phyloP scores from a whole-genome alignment of 139 green algal genomes.

The Micromonas commoda region DNA sequence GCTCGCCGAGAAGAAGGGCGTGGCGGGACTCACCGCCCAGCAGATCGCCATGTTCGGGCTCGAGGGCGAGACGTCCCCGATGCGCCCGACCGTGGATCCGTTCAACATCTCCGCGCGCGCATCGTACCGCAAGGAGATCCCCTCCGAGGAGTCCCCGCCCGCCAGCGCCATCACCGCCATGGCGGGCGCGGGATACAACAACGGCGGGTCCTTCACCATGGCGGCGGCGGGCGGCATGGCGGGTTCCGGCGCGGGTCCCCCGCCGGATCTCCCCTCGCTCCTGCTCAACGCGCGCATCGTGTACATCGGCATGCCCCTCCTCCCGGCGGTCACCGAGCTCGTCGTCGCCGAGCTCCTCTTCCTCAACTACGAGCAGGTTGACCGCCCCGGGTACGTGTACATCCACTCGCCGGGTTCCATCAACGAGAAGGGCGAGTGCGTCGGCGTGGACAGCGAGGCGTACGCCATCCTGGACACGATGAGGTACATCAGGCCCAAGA shows the following conservation, averaged over 20 bases:
- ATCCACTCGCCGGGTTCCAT: constrained; percentile 87
- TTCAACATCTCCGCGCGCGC: not conserved
- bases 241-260: constrained; percentile 53
- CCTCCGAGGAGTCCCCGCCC: constrained; percentile 45
- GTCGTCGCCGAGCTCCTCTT: constrained; percentile 96
- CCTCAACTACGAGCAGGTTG: constrained; percentile 79
- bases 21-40: constrained; percentile 44
- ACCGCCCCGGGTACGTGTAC: constrained; percentile 90
- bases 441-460: constrained; percentile 93
- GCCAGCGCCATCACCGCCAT: constrained; percentile 35
- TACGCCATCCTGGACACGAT: constrained; percentile 99
- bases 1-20: too few species aligned
- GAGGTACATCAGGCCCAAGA: constrained; percentile 78
- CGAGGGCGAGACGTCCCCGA: not conserved
- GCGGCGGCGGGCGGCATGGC: constrained; percentile 37
- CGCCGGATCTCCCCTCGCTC: constrained; percentile 91
- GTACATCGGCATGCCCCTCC: constrained; percentile 98
- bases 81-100: not conserved
- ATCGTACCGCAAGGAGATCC: constrained; percentile 29
- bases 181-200: constrained; percentile 41
- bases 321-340: constrained; percentile 95
- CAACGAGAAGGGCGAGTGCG: constrained; percentile 69
- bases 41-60: constrained; percentile 55
- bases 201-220: constrained; percentile 32
- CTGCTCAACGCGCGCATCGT: constrained; percentile 92